phyloP scores from a whole-genome alignment of 805 yeast genomes.

The Candida ficus region DNA sequence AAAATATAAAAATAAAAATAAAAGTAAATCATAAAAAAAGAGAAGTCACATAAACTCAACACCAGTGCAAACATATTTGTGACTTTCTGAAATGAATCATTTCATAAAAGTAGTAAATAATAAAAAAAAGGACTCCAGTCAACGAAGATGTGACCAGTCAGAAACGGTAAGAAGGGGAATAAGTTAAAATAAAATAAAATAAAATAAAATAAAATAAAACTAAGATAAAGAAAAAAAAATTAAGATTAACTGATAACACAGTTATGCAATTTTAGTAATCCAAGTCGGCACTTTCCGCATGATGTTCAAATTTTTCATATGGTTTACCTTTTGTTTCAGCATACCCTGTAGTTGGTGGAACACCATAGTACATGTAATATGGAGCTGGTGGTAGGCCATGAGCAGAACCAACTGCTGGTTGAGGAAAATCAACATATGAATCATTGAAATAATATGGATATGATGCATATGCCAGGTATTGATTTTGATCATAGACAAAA shows the following conservation, averaged over 20 bases:
- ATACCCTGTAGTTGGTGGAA: slow-evolving; percentile 19
- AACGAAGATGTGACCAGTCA: too few species aligned
- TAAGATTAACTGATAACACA: too few species aligned
- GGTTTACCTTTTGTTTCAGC: slow-evolving; percentile 6
- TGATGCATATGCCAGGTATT: slow-evolving; percentile 19
- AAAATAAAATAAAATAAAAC: too few species aligned
- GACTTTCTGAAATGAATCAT: background rate
- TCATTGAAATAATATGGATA: slow-evolving; percentile 24
- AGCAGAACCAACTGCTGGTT: slow-evolving; percentile 11
- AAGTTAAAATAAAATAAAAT: too few species aligned
- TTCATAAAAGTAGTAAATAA: too few species aligned
- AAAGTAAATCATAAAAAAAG: background rate
- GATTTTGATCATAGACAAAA: slow-evolving; percentile 23
- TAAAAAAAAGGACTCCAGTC: background rate
- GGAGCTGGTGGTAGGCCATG: slow-evolving; percentile 24
- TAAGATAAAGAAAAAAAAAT: background rate
- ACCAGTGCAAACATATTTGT: background rate
- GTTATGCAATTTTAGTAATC: slow-evolving; percentile 3
- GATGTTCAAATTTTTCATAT: slow-evolving; percentile 7
- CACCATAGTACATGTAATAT: slow-evolving; percentile 26
- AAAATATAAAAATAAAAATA: background rate
- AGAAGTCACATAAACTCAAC: too few species aligned
- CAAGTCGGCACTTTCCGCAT: slow-evolving; percentile 6
- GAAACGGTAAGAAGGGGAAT: too few species aligned
- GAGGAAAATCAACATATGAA: slow-evolving; percentile 17